phyloP scores from a whole-genome alignment of 106 monocot genomes.

The Agapanthus africanus region DNA sequence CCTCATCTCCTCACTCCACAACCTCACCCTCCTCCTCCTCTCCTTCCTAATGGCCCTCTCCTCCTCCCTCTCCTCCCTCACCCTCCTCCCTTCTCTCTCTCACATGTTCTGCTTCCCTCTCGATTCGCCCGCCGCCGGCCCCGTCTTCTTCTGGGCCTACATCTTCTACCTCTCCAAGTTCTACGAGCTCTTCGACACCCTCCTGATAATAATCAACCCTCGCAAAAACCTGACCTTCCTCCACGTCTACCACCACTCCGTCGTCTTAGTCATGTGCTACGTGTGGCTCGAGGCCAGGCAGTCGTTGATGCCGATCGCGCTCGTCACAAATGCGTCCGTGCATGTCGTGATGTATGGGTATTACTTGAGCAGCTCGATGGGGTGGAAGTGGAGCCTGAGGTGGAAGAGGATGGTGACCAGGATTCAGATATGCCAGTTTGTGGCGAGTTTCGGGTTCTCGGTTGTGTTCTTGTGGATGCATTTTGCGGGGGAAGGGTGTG shows the following conservation, averaged over 20 bases:
- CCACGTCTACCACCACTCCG: conserved; percentile 97
- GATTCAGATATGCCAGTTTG: conserved; percentile 79
- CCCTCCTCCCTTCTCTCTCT: conserved; percentile 27
- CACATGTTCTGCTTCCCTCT: conserved; percentile 63
- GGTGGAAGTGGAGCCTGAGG: conserved; percentile 47
- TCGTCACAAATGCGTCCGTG: conserved; percentile 75
- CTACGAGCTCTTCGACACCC: conserved; percentile 85
- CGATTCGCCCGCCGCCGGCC: conserved; percentile 23
- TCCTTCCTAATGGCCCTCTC: conserved; percentile 49
- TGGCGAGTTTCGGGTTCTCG: conserved; percentile 60
- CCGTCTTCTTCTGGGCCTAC: conserved; percentile 90
- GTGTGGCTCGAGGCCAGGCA: conserved; percentile 58
- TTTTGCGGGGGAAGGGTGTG: conserved; percentile 56
- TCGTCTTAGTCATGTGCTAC: conserved; percentile 71
- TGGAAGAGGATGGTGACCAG: conserved; percentile 79
- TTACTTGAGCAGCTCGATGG: conserved; percentile 54
- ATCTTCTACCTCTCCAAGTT: conserved; percentile 97
- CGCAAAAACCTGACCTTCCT: conserved; percentile 51
- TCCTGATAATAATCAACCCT: conserved; percentile 57
- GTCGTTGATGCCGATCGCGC: conserved; percentile 76
- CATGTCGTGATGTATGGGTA: conserved; percentile 87
- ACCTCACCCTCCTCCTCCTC: conserved; percentile 36
- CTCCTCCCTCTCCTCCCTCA: conserved; percentile 47
- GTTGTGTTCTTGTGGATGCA: conserved; percentile 64
- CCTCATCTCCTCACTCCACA: conserved; percentile 18